Conservation (phyloP, 2,329 filamentous ascomycete genomes). For the Ceratocystis ficicola region DNA sequence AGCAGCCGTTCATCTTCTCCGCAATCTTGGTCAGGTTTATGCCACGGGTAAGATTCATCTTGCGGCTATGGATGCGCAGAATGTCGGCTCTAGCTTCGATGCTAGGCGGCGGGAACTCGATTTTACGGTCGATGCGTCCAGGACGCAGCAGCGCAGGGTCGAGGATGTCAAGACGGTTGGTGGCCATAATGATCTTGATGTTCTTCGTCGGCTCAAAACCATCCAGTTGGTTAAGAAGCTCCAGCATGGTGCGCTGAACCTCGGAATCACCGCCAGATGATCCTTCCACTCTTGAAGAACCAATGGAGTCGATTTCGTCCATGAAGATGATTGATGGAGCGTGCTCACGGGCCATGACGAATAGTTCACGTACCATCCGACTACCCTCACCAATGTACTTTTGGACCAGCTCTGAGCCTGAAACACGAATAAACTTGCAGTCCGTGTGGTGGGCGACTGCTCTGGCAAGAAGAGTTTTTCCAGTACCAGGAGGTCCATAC, state of each 20-base stretch:
- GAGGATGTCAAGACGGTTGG: slow-evolving; percentile 92
- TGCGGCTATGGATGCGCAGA: slow-evolving; percentile 89
- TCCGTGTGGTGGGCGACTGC: slow-evolving; percentile 97
- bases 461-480: slow-evolving; percentile 88
- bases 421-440: slow-evolving; percentile 98
- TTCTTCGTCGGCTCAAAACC: slow-evolving; percentile 99
- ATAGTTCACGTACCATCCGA: slow-evolving; percentile 95
- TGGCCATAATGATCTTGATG: slow-evolving; percentile 99
- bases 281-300: slow-evolving; percentile 90
- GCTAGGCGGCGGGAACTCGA: slow-evolving; percentile 94
- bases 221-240: slow-evolving; percentile 94
- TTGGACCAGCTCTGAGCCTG: slow-evolving; percentile 89
- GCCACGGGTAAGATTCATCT: slow-evolving; percentile 95
- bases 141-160: slow-evolving; percentile 89
- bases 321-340: slow-evolving; percentile 99
- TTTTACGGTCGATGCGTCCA: slow-evolving; percentile 97
- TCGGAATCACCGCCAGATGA: slow-evolving; percentile 93
- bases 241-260: slow-evolving; percentile 96
- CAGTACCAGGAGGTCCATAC: slow-evolving; percentile 92
- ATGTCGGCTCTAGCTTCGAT: slow-evolving; percentile 96
- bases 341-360: slow-evolving; percentile 98
- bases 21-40: slow-evolving; percentile 98
- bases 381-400: slow-evolving; percentile 99
- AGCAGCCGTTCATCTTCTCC: slow-evolving; percentile 99
- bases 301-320: slow-evolving; percentile 99